Conservation (phyloP, 192 early-diverging fungal species). For the Chytriomyces hyalinus region DNA sequence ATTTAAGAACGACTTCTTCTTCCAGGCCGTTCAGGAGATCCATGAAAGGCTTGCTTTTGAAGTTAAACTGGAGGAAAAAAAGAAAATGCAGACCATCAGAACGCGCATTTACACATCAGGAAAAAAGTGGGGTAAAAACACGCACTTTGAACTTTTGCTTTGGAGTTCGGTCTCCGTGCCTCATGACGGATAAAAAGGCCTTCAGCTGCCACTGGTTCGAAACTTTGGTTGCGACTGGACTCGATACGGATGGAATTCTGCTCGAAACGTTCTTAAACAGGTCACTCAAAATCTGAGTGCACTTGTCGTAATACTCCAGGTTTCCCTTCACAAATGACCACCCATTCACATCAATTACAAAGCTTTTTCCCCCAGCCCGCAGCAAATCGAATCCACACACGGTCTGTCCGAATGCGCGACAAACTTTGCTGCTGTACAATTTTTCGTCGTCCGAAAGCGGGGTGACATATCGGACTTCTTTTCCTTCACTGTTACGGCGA, state of each 20-base stretch:
- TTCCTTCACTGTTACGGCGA: constrained; percentile 93
- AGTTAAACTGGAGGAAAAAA: constrained; percentile 68
- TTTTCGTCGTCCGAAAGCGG: constrained; percentile 79
- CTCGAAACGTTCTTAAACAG: constrained; percentile 75
- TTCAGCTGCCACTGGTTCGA: constrained; percentile 92
- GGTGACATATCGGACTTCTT: constrained; percentile 94
- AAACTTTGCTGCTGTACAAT: constrained; percentile 75
- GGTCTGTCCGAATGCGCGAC: constrained; percentile 85
- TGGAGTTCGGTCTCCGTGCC: constrained; percentile 95
- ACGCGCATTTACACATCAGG: constrained; percentile 13
- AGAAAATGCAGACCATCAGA: neutral
- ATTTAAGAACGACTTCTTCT: constrained; percentile 84
- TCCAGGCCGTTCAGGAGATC: constrained; percentile 68
- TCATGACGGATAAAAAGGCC: constrained; percentile 88
- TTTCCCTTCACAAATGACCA: constrained; percentile 99
- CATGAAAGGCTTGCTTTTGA: constrained; percentile 73
- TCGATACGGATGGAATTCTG: neutral
- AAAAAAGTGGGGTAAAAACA: neutral
- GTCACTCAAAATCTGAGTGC: constrained; percentile 73
- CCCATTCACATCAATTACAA: constrained; percentile 98
- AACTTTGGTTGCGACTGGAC: constrained; percentile 51
- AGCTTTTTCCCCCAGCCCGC: constrained; percentile 77
- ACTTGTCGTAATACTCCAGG: constrained; percentile 88
- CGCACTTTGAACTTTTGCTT: constrained; percentile 95
- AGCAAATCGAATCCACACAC: constrained; percentile 96